Conservation (phyloP, 192 early-diverging fungal species). For the Cetraspora pellucida region DNA sequence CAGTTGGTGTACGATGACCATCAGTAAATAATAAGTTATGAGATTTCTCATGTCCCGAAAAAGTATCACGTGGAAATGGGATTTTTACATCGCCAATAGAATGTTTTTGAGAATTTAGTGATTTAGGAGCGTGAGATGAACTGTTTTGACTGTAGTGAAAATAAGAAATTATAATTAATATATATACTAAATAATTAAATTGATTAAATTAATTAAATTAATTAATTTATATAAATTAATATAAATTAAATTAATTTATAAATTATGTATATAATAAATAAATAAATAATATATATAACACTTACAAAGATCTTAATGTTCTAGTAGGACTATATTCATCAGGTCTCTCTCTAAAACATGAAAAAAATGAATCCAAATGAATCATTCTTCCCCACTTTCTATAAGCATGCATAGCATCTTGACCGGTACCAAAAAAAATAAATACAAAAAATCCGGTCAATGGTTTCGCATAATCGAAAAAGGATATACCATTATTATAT, state of each 20-base stretch:
- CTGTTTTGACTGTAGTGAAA: too few species aligned
- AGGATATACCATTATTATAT: neutral
- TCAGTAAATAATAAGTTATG: neutral
- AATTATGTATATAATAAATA: too few species aligned
- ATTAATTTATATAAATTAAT: too few species aligned
- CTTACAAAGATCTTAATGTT: neutral
- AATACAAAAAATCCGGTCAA: constrained; percentile 15
- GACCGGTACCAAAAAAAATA: constrained; percentile 28
- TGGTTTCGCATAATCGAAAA: constrained; percentile 25
- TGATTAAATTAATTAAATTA: too few species aligned
- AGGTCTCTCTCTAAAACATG: neutral
- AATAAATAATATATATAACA: neutral
- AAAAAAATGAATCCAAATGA: constrained; percentile 3
- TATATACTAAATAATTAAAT: too few species aligned
- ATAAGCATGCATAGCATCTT: constrained; percentile 14
- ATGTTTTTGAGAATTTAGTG: neutral
- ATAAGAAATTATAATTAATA: too few species aligned
- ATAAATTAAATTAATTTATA: too few species aligned
- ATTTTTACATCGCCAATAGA: neutral
- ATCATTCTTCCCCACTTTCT: neutral
- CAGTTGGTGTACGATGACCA: constrained; percentile 28
- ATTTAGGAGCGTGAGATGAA: too few species aligned
- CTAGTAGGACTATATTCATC: neutral
- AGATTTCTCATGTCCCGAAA: neutral
- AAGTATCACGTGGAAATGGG: too few species aligned